A percentile compares a stretch with the other conserved stretches of the same genome.
Conservation (phyloP, 345 rosid genomes). For the Moricandia arvensis region DNA sequence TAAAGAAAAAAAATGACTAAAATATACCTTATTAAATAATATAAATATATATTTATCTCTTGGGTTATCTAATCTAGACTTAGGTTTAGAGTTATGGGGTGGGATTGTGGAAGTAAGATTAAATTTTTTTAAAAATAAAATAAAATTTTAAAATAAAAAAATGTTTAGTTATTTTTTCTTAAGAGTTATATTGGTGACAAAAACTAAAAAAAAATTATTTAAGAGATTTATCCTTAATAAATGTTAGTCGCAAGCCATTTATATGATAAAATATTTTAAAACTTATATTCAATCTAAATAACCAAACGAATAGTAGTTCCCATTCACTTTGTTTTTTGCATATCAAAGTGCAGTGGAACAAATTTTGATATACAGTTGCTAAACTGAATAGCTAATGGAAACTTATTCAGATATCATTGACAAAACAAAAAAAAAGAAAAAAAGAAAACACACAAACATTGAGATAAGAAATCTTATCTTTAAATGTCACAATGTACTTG, state of each 20-base stretch:
- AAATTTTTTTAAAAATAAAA: too few relatives aligned
- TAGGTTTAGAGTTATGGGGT: too few relatives aligned
- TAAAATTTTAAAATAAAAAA: too few relatives aligned
- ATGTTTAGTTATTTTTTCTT: too few relatives aligned
- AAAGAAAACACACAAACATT: constrained; percentile 15
- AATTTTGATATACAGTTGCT: not conserved
- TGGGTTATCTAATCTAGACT: too few relatives aligned
- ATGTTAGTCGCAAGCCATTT: not conserved
- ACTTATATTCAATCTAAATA: not conserved
- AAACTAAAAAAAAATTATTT: too few relatives aligned
- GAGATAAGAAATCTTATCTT: constrained; percentile 38
- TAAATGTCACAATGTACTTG: constrained; percentile 30
- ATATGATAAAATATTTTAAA: not conserved
- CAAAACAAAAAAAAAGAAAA: constrained; percentile 10
- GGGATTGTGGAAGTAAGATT: too few relatives aligned
- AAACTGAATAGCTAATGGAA: not conserved
- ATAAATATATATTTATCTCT: too few relatives aligned
- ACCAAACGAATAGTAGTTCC: not conserved
- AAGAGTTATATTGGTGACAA: too few relatives aligned
- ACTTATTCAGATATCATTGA: constrained; percentile 7
- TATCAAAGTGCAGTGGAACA: not conserved
- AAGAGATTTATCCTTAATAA: too few relatives aligned
- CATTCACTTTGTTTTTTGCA: not conserved
- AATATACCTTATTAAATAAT: too few relatives aligned
- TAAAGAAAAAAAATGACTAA: too few relatives aligned